A percentile compares a stretch with the other conserved stretches of the same genome.
phyloP scores from a whole-genome alignment of 148 eudicot species.

The Rhododendron griersonianum region DNA sequence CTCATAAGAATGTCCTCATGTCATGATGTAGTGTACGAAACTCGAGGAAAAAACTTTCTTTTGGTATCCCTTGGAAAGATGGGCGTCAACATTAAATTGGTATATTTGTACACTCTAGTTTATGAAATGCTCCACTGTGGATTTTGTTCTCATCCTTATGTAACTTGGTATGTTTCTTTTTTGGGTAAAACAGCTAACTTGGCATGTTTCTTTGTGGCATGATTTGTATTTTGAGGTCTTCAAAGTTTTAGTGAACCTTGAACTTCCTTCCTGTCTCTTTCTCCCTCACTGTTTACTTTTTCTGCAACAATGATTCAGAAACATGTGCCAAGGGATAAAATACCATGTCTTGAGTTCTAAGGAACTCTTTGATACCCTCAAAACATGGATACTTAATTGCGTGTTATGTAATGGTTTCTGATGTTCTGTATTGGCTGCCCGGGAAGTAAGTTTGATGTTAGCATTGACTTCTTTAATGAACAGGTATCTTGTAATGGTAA shows the following conservation, averaged over 20 bases:
- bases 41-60: too few species aligned
- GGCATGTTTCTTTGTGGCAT: not conserved
- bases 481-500: not conserved
- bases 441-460: not conserved
- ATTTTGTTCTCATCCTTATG: not conserved
- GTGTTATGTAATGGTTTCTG: not conserved
- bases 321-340: not conserved
- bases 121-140: not conserved
- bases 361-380: not conserved
- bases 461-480: not conserved
- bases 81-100: too few species aligned
- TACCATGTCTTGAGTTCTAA: not conserved
- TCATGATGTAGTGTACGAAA: too few species aligned
- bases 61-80: too few species aligned
- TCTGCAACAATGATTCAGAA: not conserved
- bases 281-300: too few species aligned
- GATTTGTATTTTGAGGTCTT: too few species aligned
- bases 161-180: not conserved
- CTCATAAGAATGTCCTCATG: too few species aligned
- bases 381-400: not conserved
- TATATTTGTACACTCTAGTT: too few species aligned
- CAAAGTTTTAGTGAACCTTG: too few species aligned
- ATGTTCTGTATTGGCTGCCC: not conserved
- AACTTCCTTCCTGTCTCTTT: too few species aligned
- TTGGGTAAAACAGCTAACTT: too few species aligned